Percentiles rank a stretch among this genome's conserved stretches.
Evolutionary conservation across 805 yeast genomes (phyloP).

Genomic region (Candida michaelii): DNA sequence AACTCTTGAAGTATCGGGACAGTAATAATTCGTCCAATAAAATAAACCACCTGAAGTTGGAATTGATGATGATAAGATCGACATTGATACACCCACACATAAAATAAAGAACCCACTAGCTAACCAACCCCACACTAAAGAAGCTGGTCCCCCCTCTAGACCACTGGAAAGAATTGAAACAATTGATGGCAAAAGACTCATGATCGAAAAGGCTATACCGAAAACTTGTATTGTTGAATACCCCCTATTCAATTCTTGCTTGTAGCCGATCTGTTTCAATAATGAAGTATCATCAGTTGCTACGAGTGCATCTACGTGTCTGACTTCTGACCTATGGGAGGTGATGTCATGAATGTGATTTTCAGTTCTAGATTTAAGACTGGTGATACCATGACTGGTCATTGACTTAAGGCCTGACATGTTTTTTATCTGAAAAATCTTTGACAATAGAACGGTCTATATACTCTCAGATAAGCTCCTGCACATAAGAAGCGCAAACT

Average conservation of each 20-base stretch:
- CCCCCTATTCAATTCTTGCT: conserved; percentile 62
- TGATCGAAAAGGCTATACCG: conserved; percentile 69
- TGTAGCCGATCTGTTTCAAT: conserved; percentile 63
- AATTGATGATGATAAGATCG: conserved; percentile 64
- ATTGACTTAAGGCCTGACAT: conserved; percentile 7
- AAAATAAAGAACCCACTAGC: conserved; percentile 57
- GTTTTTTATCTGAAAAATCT: not conserved
- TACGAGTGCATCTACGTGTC: conserved; percentile 18
- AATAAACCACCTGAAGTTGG: conserved; percentile 79
- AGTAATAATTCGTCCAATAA: conserved; percentile 49
- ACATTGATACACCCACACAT: conserved; percentile 58
- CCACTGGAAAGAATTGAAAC: conserved; percentile 55
- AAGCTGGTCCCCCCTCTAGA: conserved; percentile 61
- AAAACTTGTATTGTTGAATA: conserved; percentile 64
- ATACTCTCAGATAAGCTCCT: not conserved
- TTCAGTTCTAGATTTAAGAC: conserved; percentile 11
- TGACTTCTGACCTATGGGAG: conserved; percentile 21
- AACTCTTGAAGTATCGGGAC: conserved; percentile 52
- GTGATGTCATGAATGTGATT: conserved; percentile 13
- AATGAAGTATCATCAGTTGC: conserved; percentile 21
- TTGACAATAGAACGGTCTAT: not conserved
- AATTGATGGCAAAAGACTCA: conserved; percentile 68
- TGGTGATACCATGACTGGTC: conserved; percentile 12
- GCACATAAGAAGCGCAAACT: conserved; percentile 1
- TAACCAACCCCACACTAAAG: conserved; percentile 75